Evolutionary conservation across 1,284 basidiomycete genomes (phyloP).

Genomic region (Tilletiaria anomala): DNA sequence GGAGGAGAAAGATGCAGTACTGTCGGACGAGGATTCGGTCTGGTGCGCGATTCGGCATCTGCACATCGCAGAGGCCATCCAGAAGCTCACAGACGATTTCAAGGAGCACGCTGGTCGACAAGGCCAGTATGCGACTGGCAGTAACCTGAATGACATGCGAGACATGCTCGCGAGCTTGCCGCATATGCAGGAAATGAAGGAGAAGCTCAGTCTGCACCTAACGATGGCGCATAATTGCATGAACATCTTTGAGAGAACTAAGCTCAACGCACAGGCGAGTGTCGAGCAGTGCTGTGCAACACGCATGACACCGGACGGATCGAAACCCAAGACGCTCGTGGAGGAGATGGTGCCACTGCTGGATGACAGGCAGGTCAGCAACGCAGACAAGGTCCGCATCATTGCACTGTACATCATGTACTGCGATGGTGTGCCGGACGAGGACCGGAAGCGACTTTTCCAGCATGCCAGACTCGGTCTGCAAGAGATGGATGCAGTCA

Average conservation of each 20-base stretch:
- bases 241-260: conserved; percentile 75
- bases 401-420: conserved; percentile 91
- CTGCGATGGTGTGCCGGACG: conserved; percentile 92
- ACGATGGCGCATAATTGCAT: conserved; percentile 98
- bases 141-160: conserved; percentile 90
- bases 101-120: conserved; percentile 84
- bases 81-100: conserved; percentile 88
- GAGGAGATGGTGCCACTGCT: conserved; percentile 97
- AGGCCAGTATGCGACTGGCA: conserved; percentile 59
- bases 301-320: conserved; percentile 29
- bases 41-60: conserved; percentile 88
- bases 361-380: conserved; percentile 59
- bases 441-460: conserved; percentile 82
- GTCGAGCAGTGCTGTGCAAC: conserved; percentile 61
- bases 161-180: conserved; percentile 93
- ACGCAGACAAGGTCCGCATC: conserved; percentile 76
- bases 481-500: conserved; percentile 85
- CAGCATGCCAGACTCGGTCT: conserved; percentile 84
- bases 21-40: conserved; percentile 73
- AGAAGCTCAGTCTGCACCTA: conserved; percentile 90
- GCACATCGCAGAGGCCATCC: conserved; percentile 96
- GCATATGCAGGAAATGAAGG: conserved; percentile 86
- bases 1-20: conserved; percentile 70
- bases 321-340: conserved; percentile 48
- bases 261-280: conserved; percentile 66